These are phyloP conservation scores for Phellopilus nigrolimitatus DNA, from an alignment of 1,284 basidiomycete species.

Conservation along the genomic window DNA sequence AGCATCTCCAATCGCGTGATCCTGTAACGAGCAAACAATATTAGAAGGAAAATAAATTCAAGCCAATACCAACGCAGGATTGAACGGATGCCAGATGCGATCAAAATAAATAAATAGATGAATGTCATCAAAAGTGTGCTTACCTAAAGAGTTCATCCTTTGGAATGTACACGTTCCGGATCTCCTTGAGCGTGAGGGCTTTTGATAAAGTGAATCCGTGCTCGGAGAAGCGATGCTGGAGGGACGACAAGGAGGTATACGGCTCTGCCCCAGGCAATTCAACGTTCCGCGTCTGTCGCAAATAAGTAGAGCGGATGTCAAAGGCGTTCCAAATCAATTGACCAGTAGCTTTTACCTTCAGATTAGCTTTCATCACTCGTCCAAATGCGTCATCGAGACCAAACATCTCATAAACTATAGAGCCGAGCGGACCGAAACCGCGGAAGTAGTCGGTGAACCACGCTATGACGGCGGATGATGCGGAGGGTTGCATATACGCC, in stretches of 20 bases:
- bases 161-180: slow-evolving; percentile 53
- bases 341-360: slow-evolving; percentile 47
- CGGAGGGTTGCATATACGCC: slow-evolving; percentile 73
- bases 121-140: slow-evolving; percentile 21
- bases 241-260: slow-evolving; percentile 52
- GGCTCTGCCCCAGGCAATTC: slow-evolving; percentile 68
- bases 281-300: slow-evolving; percentile 64
- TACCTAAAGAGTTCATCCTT: slow-evolving; percentile 61
- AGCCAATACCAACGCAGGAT: no score
- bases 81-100: no score
- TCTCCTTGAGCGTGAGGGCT: slow-evolving; percentile 64
- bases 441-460: slow-evolving; percentile 70
- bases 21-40: slow-evolving; percentile 43
- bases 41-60: not conserved
- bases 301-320: not conserved
- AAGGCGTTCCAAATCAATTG: slow-evolving; percentile 12
- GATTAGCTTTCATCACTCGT: slow-evolving; percentile 80
- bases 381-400: slow-evolving; percentile 82
- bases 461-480: slow-evolving; percentile 55
- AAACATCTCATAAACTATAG: slow-evolving; percentile 88
- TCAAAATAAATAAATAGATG: slow-evolving; percentile 9
- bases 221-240: slow-evolving; percentile 58
- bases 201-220: slow-evolving; percentile 49
- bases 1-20: slow-evolving; percentile 77
- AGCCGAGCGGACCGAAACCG: slow-evolving; percentile 38